These are phyloP conservation scores for Amyloporia xantha DNA, from an alignment of 768 basidiomycete species.

Conservation along the genomic window DNA sequence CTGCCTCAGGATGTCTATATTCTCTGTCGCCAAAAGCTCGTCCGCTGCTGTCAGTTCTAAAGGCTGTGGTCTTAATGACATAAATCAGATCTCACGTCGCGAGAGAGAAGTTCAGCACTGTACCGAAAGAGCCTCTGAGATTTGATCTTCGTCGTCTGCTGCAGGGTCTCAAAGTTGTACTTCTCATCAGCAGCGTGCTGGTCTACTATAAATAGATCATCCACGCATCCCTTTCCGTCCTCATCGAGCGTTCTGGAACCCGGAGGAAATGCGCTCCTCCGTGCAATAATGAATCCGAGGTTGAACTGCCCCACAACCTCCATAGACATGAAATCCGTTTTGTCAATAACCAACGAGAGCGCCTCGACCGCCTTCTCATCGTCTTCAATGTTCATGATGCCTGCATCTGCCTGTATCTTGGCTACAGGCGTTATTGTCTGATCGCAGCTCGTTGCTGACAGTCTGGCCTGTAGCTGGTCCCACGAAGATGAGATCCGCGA, in stretches of 20 bases:
- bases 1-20: conserved; percentile 68
- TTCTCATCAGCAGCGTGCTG: conserved; percentile 99
- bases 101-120: conserved; percentile 16
- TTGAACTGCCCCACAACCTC: conserved; percentile 92
- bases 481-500: conserved; percentile 6
- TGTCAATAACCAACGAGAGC: conserved; percentile 79
- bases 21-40: conserved; percentile 82
- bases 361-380: conserved; percentile 53
- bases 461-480: conserved; percentile 5
- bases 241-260: conserved; percentile 1
- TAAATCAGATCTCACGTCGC: background rate
- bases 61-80: conserved; percentile 54
- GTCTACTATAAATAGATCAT: conserved; percentile 95
- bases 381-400: conserved; percentile 36
- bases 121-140: conserved; percentile 82
- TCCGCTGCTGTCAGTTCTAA: conserved; percentile 87
- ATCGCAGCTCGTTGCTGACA: background rate
- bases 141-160: conserved; percentile 83
- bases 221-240: conserved; percentile 31
- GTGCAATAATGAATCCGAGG: conserved; percentile 84
- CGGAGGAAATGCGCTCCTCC: conserved; percentile 32
- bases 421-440: background rate
- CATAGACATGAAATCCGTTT: conserved; percentile 82
- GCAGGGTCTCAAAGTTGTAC: conserved; percentile 94
- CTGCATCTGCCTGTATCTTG: conserved; percentile 8